These are phyloP conservation scores for Eucommia ulmoides DNA, from an alignment of 257 asterid species.

Conservation along the genomic window DNA sequence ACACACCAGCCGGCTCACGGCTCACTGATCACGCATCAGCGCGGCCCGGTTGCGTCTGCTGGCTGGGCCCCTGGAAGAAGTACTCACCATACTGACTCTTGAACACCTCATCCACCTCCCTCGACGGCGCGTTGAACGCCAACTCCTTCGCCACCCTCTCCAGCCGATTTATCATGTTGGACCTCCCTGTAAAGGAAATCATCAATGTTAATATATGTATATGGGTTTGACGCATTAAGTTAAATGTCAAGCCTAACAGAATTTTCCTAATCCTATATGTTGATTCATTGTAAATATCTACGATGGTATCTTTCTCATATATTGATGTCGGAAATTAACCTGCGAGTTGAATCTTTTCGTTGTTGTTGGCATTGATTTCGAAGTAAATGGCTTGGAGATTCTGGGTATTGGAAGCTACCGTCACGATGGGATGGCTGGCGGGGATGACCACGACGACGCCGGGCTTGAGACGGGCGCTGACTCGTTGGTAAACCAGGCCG, in stretches of 20 bases:
- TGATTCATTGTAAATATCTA: too few species aligned
- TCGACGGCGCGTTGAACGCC: background rate
- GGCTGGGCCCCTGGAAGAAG: background rate
- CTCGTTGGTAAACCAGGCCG: conserved; percentile 23
- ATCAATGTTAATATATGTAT: too few species aligned
- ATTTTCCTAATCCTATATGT: too few species aligned
- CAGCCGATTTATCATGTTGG: background rate
- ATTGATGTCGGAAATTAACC: too few species aligned
- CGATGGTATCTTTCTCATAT: too few species aligned
- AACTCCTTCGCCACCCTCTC: background rate
- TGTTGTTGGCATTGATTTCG: conserved; percentile 28
- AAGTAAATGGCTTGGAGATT: conserved; percentile 46
- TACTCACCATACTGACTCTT: background rate
- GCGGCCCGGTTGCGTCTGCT: background rate
- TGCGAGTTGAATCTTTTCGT: background rate
- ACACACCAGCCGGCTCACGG: too few species aligned
- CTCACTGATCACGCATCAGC: background rate
- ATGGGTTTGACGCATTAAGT: too few species aligned
- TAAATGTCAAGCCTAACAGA: too few species aligned
- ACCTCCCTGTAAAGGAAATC: background rate
- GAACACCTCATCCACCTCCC: conserved; percentile 1
- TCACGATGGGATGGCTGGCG: conserved; percentile 58
- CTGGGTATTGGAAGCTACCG: conserved; percentile 37
- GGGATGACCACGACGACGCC: conserved; percentile 52
- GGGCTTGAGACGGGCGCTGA: conserved; percentile 23